Base-by-base conservation (phyloP, 306 rosid genomes). In the Quercus mongolica region DNA sequence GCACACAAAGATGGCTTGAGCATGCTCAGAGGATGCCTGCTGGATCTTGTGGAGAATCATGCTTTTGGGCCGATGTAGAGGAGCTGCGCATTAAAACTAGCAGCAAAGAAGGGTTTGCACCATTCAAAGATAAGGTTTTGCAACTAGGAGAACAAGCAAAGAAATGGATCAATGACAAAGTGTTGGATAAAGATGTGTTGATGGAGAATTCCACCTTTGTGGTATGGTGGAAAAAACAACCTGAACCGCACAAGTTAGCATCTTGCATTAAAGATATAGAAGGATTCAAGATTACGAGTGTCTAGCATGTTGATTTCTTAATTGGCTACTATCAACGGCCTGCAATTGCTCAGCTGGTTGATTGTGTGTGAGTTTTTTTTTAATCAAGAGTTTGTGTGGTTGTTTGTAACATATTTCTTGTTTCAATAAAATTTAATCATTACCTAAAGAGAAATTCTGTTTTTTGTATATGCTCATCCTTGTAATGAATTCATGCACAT, bases 61-160 rank as follows among this genome's bases (percentile, higher is more conserved):
- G 71, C 54, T 83, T 92, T 19, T 91, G 90, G 97, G 99, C 96
- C 12, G 90, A 90, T 63, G 78, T 91, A 69, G 98, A 95, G 73
- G 99, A 95, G 59, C 87, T 95, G 25, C 59, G 79, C 19, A 55
- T 41, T 82, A 75, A 71, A 31, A 82, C 75, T 25, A 44, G 13
- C 6, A 62, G 41, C 61, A 5, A 4, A 6, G 8, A 2, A 3
- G 4, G 11, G 14, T 79, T 69, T n/a, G 77, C 68, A 6, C 61
- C 52, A 13, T 5, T 56, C 0, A 19, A 13, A 56, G 26, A 33
- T 5, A 68, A 81, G 65, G 83, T 88, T 35, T 0, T 17, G 57
- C 23, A 82, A 6, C 58, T 91, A 5, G 92, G 83, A 73, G 6
- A 2, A 20, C 49, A 65, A 10, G 56, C 88, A 11, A 56, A 70